phyloP scores from a whole-genome alignment of 2,329 filamentous ascomycete species.

The Cadophora sp. region DNA sequence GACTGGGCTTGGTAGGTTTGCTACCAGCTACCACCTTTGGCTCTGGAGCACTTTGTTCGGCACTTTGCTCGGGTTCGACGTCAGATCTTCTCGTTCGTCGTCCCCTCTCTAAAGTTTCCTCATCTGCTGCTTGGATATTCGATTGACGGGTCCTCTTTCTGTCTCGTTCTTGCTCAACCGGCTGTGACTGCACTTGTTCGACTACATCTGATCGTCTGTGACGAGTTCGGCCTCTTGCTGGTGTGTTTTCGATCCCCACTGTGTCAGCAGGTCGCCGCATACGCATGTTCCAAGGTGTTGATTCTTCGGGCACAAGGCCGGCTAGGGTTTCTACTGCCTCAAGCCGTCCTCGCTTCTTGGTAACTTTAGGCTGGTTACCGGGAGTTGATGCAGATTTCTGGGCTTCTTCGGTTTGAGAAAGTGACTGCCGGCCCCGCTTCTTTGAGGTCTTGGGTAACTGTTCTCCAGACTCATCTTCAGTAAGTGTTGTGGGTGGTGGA shows the following conservation, averaged over 20 bases:
- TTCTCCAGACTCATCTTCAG: neutral
- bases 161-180: slow-evolving; percentile 15
- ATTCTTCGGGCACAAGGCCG: neutral
- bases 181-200: neutral
- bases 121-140: slow-evolving; percentile 17
- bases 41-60: neutral
- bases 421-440: slow-evolving; percentile 21
- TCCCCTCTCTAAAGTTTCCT: neutral
- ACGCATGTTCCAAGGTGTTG: neutral
- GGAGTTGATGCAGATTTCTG: neutral
- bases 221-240: slow-evolving; percentile 19
- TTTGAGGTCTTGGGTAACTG: slow-evolving; percentile 8
- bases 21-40: slow-evolving; percentile 5
- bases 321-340: neutral
- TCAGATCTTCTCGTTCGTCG: slow-evolving; percentile 8
- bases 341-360: slow-evolving; percentile 4
- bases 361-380: neutral
- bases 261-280: slow-evolving; percentile 4
- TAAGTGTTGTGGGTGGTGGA: neutral
- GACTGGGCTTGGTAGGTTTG: slow-evolving; percentile 14
- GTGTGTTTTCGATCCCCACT: neutral
- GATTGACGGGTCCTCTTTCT: slow-evolving; percentile 25
- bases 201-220: slow-evolving; percentile 8
- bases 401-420: neutral
- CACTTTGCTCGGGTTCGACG: neutral